These are phyloP conservation scores for Neodidymelliopsis sp. DNA, from an alignment of 2,329 filamentous ascomycete genomes.

Conservation along the genomic window DNA sequence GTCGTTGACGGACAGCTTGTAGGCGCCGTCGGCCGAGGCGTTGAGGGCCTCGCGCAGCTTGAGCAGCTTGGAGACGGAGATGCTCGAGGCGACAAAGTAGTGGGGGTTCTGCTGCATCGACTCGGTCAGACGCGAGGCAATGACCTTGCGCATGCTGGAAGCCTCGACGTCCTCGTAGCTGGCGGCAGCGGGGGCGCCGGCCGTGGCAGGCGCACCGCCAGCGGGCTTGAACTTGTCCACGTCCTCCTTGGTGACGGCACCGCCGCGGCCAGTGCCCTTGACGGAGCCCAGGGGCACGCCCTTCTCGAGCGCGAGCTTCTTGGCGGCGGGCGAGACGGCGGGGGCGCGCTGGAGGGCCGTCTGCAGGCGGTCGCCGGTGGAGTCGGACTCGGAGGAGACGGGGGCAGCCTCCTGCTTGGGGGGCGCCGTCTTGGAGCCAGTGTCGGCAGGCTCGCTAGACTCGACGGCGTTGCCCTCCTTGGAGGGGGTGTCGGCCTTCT, in stretches of 20 bases:
- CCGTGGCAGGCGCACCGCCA: constrained; percentile 54
- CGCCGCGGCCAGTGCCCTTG: constrained; percentile 86
- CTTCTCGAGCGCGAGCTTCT: constrained; percentile 84
- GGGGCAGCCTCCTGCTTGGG: constrained; percentile 60
- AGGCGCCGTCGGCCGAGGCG: constrained; percentile 84
- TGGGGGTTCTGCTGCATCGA: constrained; percentile 95
- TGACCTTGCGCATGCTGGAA: constrained; percentile 96
- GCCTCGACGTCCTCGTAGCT: constrained; percentile 85
- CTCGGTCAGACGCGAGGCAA: constrained; percentile 87
- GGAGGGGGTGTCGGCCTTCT: constrained; percentile 67
- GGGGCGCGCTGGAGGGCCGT: constrained; percentile 83
- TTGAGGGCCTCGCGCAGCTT: constrained; percentile 97
- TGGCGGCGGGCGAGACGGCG: constrained; percentile 74
- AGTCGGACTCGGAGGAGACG: constrained; percentile 73
- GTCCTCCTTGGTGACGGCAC: constrained; percentile 89
- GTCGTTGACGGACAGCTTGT: constrained; percentile 99
- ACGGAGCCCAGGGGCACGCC: constrained; percentile 77
- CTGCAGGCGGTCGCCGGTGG: constrained; percentile 79
- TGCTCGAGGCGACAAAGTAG: constrained; percentile 91
- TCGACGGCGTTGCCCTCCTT: constrained; percentile 69
- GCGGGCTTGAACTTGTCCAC: constrained; percentile 82
- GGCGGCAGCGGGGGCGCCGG: constrained; percentile 64
- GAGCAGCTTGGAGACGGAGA: constrained; percentile 93
- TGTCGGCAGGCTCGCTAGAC: constrained; percentile 66
- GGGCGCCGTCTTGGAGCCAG: constrained; percentile 66